These are phyloP conservation scores for Emergomyces orientalis DNA, from an alignment of 2,329 filamentous ascomycete genomes.

Conservation along the genomic window DNA sequence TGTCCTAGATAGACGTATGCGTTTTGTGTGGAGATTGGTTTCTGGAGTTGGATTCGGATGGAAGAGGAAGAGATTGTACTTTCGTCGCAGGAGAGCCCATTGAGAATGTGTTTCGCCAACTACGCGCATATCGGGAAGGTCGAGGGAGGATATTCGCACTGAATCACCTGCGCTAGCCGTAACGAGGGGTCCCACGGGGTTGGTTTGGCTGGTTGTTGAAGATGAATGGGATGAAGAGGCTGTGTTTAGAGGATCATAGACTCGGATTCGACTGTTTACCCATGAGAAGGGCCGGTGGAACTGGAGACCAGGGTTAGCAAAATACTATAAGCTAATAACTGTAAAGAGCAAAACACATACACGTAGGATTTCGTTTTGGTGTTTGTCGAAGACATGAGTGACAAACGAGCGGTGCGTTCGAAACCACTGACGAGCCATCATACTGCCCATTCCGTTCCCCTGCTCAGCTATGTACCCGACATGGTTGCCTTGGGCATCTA, in stretches of 20 bases:
- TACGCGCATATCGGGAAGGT: slow-evolving; percentile 50
- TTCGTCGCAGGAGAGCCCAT: slow-evolving; percentile 53
- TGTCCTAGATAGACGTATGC: slow-evolving; percentile 36
- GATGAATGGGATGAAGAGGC: slow-evolving; percentile 27
- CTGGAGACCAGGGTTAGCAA: slow-evolving; percentile 20
- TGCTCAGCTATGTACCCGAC: slow-evolving; percentile 57
- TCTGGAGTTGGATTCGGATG: slow-evolving; percentile 35
- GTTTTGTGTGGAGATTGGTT: slow-evolving; percentile 30
- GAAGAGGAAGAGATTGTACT: slow-evolving; percentile 57
- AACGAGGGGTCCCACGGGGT: slow-evolving; percentile 34
- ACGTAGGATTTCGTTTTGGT: slow-evolving; percentile 51
- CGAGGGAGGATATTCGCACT: slow-evolving; percentile 45
- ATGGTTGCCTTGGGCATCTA: slow-evolving; percentile 54
- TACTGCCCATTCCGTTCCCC: slow-evolving; percentile 49
- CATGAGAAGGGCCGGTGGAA: slow-evolving; percentile 57
- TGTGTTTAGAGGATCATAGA: slow-evolving; percentile 44
- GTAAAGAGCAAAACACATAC: slow-evolving; percentile 22
- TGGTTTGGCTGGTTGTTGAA: slow-evolving; percentile 38
- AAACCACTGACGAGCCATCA: slow-evolving; percentile 51
- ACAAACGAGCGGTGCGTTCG: slow-evolving; percentile 55
- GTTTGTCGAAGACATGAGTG: slow-evolving; percentile 54
- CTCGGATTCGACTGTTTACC: slow-evolving; percentile 51
- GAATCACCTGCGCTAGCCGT: slow-evolving; percentile 34
- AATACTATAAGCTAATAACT: neutral
- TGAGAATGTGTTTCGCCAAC: slow-evolving; percentile 56